phyloP scores from a whole-genome alignment of 495 filamentous ascomycete species.

The Neurospora intermedia region DNA sequence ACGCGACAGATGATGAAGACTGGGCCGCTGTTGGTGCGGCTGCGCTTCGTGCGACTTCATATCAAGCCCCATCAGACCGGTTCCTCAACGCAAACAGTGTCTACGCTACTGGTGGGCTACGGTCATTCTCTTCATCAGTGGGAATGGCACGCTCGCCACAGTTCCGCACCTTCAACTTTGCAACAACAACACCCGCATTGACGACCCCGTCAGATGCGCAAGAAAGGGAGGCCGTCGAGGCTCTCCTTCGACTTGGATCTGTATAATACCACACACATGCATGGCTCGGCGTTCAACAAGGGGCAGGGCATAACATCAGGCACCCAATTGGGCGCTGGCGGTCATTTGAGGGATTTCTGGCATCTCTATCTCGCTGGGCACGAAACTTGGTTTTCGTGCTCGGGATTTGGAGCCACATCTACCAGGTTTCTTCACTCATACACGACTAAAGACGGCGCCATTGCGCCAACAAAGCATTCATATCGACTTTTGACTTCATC shows the following conservation, averaged over 20 bases:
- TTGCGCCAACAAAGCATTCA: background rate
- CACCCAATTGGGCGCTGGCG: background rate
- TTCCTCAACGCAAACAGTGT: slow-evolving; percentile 32
- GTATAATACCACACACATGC: slow-evolving; percentile 53
- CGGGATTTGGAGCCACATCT: background rate
- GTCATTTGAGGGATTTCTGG: background rate
- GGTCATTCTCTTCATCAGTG: slow-evolving; percentile 34
- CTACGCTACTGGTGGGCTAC: slow-evolving; percentile 34
- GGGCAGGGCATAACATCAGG: slow-evolving; percentile 3
- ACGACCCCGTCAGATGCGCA: slow-evolving; percentile 48
- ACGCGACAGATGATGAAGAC: slow-evolving; percentile 94
- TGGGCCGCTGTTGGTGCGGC: slow-evolving; percentile 87
- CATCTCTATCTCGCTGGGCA: background rate
- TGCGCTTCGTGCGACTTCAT: slow-evolving; percentile 64
- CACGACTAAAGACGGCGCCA: background rate
- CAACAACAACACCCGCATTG: slow-evolving; percentile 27
- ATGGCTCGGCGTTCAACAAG: slow-evolving; percentile 36
- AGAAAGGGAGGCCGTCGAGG: slow-evolving; percentile 78
- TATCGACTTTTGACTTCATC: background rate
- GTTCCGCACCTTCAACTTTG: slow-evolving; percentile 38
- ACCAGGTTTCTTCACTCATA: background rate
- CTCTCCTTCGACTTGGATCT: slow-evolving; percentile 73
- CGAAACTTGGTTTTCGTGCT: background rate
- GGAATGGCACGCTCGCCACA: slow-evolving; percentile 39
- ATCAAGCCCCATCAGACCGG: slow-evolving; percentile 25